Percentiles rank a stretch among this genome's conserved stretches.
Evolutionary conservation across 257 asterid genomes (phyloP).

Genomic region (Sherardia arvensis): DNA sequence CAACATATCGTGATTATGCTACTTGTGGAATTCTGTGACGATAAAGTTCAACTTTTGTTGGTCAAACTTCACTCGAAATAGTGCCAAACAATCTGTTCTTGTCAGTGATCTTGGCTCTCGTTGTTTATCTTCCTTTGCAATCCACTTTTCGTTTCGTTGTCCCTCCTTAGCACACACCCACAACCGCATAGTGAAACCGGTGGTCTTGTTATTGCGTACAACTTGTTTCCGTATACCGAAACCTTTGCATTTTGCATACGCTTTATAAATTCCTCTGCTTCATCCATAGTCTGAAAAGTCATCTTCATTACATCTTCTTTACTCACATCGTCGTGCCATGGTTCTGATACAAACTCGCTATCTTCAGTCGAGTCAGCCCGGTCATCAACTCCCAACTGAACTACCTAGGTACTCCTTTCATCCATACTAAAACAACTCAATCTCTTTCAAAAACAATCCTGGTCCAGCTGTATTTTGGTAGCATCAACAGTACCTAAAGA

Average conservation of each 20-base stretch:
- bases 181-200: not conserved
- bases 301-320: not conserved
- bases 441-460: no score
- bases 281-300: not conserved
- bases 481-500: no score
- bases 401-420: no score
- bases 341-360: no score
- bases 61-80: not conserved
- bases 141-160: not conserved
- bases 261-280: not conserved
- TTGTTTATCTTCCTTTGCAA: not conserved
- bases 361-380: no score
- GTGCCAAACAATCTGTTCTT: not conserved
- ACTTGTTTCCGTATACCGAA: not conserved
- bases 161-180: not conserved
- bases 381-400: no score
- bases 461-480: no score
- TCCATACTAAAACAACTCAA: no score
- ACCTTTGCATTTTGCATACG: not conserved
- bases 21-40: not conserved
- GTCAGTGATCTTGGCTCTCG: not conserved
- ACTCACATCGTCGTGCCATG: not conserved
- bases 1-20: not conserved
- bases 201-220: not conserved
- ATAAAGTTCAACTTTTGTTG: no score